Conservation (phyloP, 805 yeast species). For the Candida anglica region DNA sequence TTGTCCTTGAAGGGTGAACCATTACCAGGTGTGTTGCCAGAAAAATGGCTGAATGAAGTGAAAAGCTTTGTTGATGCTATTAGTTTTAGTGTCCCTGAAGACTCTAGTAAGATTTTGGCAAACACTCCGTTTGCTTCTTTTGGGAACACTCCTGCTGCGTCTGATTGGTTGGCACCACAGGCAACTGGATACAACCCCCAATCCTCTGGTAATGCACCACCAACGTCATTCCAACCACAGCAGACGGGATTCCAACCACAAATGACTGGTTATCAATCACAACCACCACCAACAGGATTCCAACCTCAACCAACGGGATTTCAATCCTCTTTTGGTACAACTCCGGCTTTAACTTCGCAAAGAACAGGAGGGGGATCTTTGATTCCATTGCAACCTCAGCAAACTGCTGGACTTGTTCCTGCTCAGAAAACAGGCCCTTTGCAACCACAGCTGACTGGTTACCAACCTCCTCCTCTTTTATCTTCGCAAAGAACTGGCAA, state of each 20-base stretch:
- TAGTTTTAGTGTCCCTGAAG: conserved; percentile 70
- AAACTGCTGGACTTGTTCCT: conserved; percentile 64
- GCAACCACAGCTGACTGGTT: conserved; percentile 15
- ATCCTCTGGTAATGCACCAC: conserved; percentile 11
- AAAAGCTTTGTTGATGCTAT: conserved; percentile 87
- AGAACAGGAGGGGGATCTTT: conserved; percentile 44
- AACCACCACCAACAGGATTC: conserved; percentile 27
- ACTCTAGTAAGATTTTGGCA: conserved; percentile 34
- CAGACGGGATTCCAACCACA: conserved; percentile 23
- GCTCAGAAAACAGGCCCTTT: conserved; percentile 37
- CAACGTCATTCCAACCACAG: conserved; percentile 36
- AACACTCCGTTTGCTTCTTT: conserved; percentile 41
- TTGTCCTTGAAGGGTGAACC: conserved; percentile 72
- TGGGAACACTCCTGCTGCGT: conserved; percentile 9
- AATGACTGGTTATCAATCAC: conserved; percentile 9
- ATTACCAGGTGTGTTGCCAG: conserved; percentile 70
- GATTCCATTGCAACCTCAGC: conserved; percentile 56
- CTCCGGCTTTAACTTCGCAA: conserved; percentile 30
- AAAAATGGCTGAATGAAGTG: conserved; percentile 75
- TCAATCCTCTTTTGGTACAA: conserved; percentile 7
- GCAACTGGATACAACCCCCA: conserved; percentile 18
- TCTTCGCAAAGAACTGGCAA: conserved; percentile 23
- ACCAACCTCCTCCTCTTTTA: conserved; percentile 15
- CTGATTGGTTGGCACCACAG: conserved; percentile 31
- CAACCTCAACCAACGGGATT: conserved; percentile 20